Base-by-base conservation (phyloP, 148 eudicot genomes). In the Chenopodium album region DNA sequence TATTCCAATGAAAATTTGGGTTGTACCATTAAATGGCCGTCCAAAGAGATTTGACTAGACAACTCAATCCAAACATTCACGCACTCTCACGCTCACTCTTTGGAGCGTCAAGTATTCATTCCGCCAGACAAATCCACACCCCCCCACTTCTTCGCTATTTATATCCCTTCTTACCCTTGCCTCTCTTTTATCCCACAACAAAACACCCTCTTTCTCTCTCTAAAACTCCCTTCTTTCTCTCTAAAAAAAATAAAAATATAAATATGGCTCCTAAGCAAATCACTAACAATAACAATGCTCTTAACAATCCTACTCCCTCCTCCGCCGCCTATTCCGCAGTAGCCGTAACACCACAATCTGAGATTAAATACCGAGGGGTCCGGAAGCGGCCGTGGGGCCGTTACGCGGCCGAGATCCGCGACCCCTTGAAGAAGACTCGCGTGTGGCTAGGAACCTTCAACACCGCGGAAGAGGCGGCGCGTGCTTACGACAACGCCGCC, bases 401-500 rank as follows among this genome's bases (percentile, higher is more conserved):
- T 0, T 88, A 88, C 71, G 90, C 90, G 7, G 90, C 90, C 19
- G 90, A 88, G 73, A 88, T 88, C 77, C 80, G 90, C 2, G 90
- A 88, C 88, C 90, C 90, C 4, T 0, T 56, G 5, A 86, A 81
- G 29, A 88, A 88, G 48, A 85, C 84, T 32, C 85, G 90, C 9
- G 88, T 86, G 22, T 88, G 90, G 90, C 78, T 88, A 7, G 90
- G 90, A 17, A 88, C 90, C 0, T 88, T 86, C 50, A 87, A 88
- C 80, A 88, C 90, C 9, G 90, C 90, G 31, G 90, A 88, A 20
- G 87, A 86, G 7, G 90, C 90, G 0, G 90, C 90, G 20, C 80
- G 86, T 84, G 89, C 89, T 23, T 87, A 87, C 46, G 89, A 87
- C 73, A 32, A 75, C 9, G 84, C 88, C 0, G 89, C 89, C 5